These are phyloP conservation scores for Brettanomyces anomalus DNA, from an alignment of 805 yeast species.

Conservation along the genomic window DNA sequence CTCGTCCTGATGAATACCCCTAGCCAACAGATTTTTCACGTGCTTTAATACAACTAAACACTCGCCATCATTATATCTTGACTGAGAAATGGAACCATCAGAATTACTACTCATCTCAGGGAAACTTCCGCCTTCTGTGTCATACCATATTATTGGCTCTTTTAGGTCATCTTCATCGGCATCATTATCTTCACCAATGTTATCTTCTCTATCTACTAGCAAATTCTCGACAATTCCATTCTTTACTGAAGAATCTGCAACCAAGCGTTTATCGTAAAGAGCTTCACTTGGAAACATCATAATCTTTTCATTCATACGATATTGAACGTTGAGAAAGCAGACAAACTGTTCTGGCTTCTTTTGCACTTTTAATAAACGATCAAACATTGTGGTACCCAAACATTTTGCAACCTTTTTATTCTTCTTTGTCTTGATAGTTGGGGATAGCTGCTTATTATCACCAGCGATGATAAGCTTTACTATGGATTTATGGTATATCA, in stretches of 20 bases:
- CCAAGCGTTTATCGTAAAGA: slow-evolving; percentile 54
- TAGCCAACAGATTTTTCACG: slow-evolving; percentile 36
- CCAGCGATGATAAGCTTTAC: slow-evolving; percentile 76
- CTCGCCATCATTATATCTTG: slow-evolving; percentile 76
- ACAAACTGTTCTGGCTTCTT: slow-evolving; percentile 37
- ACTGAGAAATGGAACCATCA: slow-evolving; percentile 23
- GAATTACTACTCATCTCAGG: slow-evolving; percentile 46
- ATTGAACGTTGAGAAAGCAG: slow-evolving; percentile 65
- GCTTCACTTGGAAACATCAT: slow-evolving; percentile 69
- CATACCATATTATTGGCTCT: slow-evolving; percentile 68
- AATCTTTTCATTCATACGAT: slow-evolving; percentile 74
- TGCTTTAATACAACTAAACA: slow-evolving; percentile 52
- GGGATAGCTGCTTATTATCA: slow-evolving; percentile 87
- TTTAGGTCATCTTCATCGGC: slow-evolving; percentile 40
- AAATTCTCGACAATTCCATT: slow-evolving; percentile 47
- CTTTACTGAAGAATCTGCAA: slow-evolving; percentile 54
- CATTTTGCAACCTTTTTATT: slow-evolving; percentile 30
- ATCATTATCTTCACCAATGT: slow-evolving; percentile 1
- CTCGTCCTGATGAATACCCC: slow-evolving; percentile 43
- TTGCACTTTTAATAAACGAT: slow-evolving; percentile 50
- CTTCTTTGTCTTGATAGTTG: slow-evolving; percentile 61
- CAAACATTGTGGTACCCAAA: slow-evolving; percentile 69
- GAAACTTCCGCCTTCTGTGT: slow-evolving; percentile 85
- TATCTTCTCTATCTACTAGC: neutral
- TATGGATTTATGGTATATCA: slow-evolving; percentile 53